Evolutionary conservation across 805 yeast species (phyloP), one percentile per base, ranked within the genome.

Genomic region (Alloascoidea africana): DNA sequence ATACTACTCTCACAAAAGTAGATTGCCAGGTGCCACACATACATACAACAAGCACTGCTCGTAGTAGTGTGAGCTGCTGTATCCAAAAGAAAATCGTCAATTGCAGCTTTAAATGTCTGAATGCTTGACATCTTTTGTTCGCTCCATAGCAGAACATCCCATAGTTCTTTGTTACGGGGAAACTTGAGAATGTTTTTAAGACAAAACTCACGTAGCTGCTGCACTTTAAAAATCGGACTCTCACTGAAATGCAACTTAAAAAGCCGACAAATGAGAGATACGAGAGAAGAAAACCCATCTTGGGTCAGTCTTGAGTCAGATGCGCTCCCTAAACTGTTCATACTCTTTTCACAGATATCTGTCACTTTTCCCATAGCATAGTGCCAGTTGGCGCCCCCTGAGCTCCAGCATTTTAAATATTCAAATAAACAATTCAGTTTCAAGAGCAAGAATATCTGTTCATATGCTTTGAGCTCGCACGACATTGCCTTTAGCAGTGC

Each of bases 141-240:
- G 30, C n/a, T 23, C 30, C 30, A 23, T 8, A 23, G 30, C n/a
- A 23, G n/a, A n/a, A n/a, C n/a, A 8, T 23, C 30, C 30, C 30
- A 23, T 8, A 23, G 8, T 8, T n/a, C 13, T 23, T 8, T 8
- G 30, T 23, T 23, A 23, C n/a, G 8, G 8, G 30, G n/a, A 8
- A n/a, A 23, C n/a, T n/a, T 23, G 13, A 8, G 30, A 8, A 23
- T 8, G 8, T 8, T 8, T 8, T 8, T 8, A 23, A n/a, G n/a
- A 8, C 13, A 8, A 23, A 23, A 23, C n/a, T 23, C 13, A 8
- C 30, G 30, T 23, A 23, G n/a, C 30, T 23, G 30, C 8, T 8
- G n/a, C n/a, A 23, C 30, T 23, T 23, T 23, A 23, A 8, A 23
- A 23, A 23, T 23, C 8, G 30, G n/a, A 23, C 30, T 8, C 13